phyloP scores from a whole-genome alignment of 805 yeast species.

The Teunomyces tritomae region DNA sequence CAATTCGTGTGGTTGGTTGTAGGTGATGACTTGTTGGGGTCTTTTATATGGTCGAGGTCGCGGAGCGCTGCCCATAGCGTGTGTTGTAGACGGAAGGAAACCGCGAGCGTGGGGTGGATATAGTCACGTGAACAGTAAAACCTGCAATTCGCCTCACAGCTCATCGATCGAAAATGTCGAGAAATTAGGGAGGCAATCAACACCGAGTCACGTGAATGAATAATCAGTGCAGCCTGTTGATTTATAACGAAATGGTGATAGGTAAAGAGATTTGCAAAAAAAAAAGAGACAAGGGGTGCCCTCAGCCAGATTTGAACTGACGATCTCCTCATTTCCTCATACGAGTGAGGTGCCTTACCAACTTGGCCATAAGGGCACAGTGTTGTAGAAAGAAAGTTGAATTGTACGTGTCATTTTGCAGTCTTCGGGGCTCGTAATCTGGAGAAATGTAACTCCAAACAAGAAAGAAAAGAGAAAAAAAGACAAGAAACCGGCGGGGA shows the following conservation, averaged over 20 bases:
- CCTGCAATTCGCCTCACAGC: too few species aligned
- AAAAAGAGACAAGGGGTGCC: slow-evolving; percentile 9
- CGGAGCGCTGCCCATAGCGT: slow-evolving; percentile 17
- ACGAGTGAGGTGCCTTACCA: slow-evolving; percentile 16
- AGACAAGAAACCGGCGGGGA: too few species aligned
- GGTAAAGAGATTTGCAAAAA: background rate
- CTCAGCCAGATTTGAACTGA: slow-evolving; percentile 17
- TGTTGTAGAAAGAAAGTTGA: background rate
- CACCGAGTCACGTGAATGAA: too few species aligned
- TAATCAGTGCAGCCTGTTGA: background rate
- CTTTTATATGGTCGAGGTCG: slow-evolving; percentile 9
- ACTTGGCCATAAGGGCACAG: slow-evolving; percentile 12
- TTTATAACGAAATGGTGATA: background rate
- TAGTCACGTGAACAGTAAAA: background rate
- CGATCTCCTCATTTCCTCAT: slow-evolving; percentile 13
- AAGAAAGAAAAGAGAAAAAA: too few species aligned
- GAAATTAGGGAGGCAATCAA: too few species aligned
- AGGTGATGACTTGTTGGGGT: background rate
- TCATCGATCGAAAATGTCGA: too few species aligned
- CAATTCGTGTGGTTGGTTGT: background rate
- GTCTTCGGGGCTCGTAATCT: too few species aligned
- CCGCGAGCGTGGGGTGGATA: slow-evolving; percentile 8
- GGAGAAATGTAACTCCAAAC: too few species aligned
- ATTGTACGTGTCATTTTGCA: too few species aligned
- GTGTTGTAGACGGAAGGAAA: slow-evolving; percentile 7